A percentile compares a stretch with the other conserved stretches of the same genome.
phyloP scores from a whole-genome alignment of 2,329 filamentous ascomycete species.

The Fusarium caatingaense region DNA sequence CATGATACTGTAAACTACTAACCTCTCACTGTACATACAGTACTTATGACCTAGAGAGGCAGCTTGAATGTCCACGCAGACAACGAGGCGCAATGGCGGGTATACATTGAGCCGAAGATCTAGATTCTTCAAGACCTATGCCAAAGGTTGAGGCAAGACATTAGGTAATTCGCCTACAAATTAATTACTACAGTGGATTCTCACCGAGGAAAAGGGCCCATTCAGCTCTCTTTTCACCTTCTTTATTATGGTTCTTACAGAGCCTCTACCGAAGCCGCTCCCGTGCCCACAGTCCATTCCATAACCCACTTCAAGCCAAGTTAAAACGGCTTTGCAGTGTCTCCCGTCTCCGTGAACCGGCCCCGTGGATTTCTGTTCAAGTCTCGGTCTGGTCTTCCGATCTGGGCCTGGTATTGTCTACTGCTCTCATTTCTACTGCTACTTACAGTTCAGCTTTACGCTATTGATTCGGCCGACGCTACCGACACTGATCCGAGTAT shows the following conservation, averaged over 20 bases:
- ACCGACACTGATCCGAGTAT: not conserved
- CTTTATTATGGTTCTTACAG: not conserved
- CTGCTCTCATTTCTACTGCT: constrained; percentile 5
- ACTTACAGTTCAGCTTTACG: not conserved
- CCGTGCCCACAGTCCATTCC: constrained; percentile 8
- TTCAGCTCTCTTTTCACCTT: constrained; percentile 16
- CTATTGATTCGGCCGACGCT: not conserved
- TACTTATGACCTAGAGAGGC: not conserved
- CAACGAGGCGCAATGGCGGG: constrained; percentile 16
- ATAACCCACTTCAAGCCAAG: not conserved
- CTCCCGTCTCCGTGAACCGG: not conserved
- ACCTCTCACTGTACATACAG: too few species aligned
- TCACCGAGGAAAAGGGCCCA: not conserved
- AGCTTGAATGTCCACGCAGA: constrained; percentile 1
- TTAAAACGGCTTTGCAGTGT: not conserved
- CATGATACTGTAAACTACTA: not conserved
- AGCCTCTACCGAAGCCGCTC: not conserved
- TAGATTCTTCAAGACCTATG: constrained; percentile 1
- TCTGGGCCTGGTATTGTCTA: not conserved
- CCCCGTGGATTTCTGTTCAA: not conserved
- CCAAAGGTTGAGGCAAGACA: not conserved
- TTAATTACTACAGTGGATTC: not conserved
- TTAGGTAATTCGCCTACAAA: constrained; percentile 10
- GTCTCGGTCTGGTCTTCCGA: not conserved
- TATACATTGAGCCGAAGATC: constrained; percentile 2